These are phyloP conservation scores for Rhododendron mucronatum DNA, from an alignment of 148 eudicot genomes.

Conservation along the genomic window DNA sequence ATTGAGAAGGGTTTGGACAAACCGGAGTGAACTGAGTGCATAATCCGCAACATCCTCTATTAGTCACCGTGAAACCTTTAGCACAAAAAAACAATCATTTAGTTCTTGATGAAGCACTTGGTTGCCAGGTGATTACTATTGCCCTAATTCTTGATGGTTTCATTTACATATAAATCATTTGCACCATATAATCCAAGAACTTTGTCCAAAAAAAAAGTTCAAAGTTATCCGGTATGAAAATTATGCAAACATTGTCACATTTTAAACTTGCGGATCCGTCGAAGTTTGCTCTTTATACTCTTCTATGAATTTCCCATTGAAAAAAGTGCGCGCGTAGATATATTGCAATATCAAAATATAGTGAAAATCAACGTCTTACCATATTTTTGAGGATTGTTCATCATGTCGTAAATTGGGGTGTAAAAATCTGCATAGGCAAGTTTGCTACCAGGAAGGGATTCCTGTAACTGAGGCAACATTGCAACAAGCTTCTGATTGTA, in stretches of 20 bases:
- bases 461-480: not conserved
- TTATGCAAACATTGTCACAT: not conserved
- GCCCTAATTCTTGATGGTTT: no score
- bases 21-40: not conserved
- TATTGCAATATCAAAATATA: not conserved
- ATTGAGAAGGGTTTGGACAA: not conserved
- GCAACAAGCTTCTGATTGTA: not conserved
- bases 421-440: not conserved
- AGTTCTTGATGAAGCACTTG: not conserved
- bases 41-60: not conserved
- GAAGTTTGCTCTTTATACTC: no score
- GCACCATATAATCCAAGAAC: no score
- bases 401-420: not conserved
- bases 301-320: not conserved
- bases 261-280: no score
- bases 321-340: not conserved
- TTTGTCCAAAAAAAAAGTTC: no score
- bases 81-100: not conserved
- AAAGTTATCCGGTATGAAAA: not conserved
- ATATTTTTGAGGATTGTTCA: not conserved
- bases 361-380: not conserved
- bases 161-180: no score
- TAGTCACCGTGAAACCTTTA: not conserved
- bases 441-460: not conserved
- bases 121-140: no score